Percentiles rank a stretch among this genome's conserved stretches.
Evolutionary conservation across 306 rosid species (phyloP).

Genomic region (Calophaca sinica): DNA sequence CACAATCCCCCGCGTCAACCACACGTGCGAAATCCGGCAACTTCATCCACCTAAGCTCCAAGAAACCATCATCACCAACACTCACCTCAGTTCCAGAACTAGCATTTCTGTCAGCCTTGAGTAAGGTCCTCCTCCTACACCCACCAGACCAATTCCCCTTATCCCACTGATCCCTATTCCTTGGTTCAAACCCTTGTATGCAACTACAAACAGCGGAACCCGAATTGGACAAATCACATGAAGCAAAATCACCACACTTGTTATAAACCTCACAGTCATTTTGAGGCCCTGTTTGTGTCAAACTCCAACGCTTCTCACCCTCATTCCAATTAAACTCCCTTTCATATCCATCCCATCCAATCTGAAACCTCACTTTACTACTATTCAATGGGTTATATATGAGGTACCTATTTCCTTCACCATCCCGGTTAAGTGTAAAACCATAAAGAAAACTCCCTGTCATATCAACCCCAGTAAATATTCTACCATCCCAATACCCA

Average conservation of each 20-base stretch:
- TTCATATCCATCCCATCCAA: constrained; percentile 69
- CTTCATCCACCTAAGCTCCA: constrained; percentile 43
- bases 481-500: constrained; percentile 75
- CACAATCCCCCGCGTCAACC: constrained; percentile 42
- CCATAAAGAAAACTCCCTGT: constrained; percentile 52
- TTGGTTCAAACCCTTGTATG: constrained; percentile 62
- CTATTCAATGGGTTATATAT: constrained; percentile 36
- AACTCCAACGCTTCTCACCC: constrained; percentile 51
- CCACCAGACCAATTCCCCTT: constrained; percentile 62
- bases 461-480: constrained; percentile 64
- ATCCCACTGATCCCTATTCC: constrained; percentile 47
- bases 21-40: constrained; percentile 74
- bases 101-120: constrained; percentile 53
- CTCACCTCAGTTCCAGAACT: constrained; percentile 18
- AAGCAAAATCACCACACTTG: constrained; percentile 71
- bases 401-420: constrained; percentile 42
- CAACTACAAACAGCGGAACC: constrained; percentile 58
- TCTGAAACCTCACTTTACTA: constrained; percentile 60
- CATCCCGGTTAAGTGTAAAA: constrained; percentile 47
- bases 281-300: constrained; percentile 53
- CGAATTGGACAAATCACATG: constrained; percentile 48
- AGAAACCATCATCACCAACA: constrained; percentile 68
- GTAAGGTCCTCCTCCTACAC: constrained; percentile 60
- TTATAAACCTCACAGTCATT: constrained; percentile 72
- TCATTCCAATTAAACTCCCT: constrained; percentile 59